Base-by-base conservation (phyloP, 176 grass and related monocot species). In the Coix lacrymajobi region DNA sequence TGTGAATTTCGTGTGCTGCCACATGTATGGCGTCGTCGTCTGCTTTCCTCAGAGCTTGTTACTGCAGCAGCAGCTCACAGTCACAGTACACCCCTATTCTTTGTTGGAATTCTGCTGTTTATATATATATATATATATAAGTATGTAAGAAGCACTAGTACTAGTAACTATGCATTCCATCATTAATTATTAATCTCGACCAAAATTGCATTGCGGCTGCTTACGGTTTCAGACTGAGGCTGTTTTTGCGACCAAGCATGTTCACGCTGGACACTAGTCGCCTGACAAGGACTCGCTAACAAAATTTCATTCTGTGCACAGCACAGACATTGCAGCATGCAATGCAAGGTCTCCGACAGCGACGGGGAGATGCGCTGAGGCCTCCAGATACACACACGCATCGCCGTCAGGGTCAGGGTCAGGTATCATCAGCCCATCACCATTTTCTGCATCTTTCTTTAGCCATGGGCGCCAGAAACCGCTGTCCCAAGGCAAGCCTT, bases 201-300 rank as follows among this genome's bases (percentile, higher is more conserved):
- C 62, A 1, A 31, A 15, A 3, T 8, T n/a, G 20, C 52, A 9
- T 48, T 48, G n/a, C 57, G 56, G 56, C 86, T 73, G 46, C 11
- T 37, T 66, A 6, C 24, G 26, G 14, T 81, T 63, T 81, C 63
- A 85, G 48, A 85, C 65, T 8, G 72, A 31, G 12, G 1, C 11
- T 15, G 7, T 12, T 62, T 38, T 44, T 46, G 15, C 24, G 63
- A 80, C 45, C 31, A 67, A 29, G 25, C 32, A 58, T 40, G 49
- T 56, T n/a, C 46, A 46, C 84, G 37, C 22, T 6, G 15, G 46
- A 72, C 73, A n/a, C n/a, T n/a, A 83, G 38, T 5, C 3, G 13
- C 38, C 38, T 38, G 84, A 90, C 45, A 73, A 24, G 28, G 88
- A 79, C 83, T 30, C 14, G 13, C 26, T 64, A 81, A 85, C 73